Percentiles rank a stretch among this genome's conserved stretches.
These are phyloP conservation scores for Stromatinia cepivora DNA, from an alignment of 2,329 filamentous ascomycete genomes.

Conservation along the genomic window DNA sequence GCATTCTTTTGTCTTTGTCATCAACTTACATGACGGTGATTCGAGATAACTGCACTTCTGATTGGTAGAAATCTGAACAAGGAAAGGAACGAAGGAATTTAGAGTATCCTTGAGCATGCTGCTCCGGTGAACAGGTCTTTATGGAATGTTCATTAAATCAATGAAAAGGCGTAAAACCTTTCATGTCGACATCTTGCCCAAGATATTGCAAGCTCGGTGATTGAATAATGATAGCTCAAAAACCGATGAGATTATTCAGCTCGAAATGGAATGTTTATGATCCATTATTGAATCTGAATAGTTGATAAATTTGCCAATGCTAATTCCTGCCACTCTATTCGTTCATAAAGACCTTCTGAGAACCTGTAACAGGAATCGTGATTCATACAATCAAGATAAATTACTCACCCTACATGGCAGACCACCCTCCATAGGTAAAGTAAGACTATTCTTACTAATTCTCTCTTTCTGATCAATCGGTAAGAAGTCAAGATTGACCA, in stretches of 20 bases:
- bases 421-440: conserved; percentile 63
- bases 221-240: background rate
- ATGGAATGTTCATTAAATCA: background rate
- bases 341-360: too few relatives aligned
- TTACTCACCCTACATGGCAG: conserved; percentile 46
- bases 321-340: background rate
- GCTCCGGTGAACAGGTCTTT: conserved; percentile 5
- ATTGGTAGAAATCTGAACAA: conserved; percentile 9
- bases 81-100: background rate
- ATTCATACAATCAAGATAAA: background rate
- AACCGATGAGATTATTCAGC: background rate
- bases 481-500: conserved; percentile 53
- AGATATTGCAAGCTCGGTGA: background rate
- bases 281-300: too few relatives aligned
- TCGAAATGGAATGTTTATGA: background rate
- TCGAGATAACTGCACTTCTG: background rate
- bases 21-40: background rate
- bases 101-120: background rate
- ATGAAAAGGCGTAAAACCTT: background rate
- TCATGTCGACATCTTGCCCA: background rate
- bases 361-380: background rate
- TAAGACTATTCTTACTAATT: conserved; percentile 60
- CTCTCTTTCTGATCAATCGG: conserved; percentile 48
- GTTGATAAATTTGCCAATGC: background rate
- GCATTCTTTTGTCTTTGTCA: conserved; percentile 13